Percentiles rank a stretch among this genome's conserved stretches.
Evolutionary conservation across 169 alveolate genomes (phyloP).

Genomic region (Cyclospora cayetanensis): DNA sequence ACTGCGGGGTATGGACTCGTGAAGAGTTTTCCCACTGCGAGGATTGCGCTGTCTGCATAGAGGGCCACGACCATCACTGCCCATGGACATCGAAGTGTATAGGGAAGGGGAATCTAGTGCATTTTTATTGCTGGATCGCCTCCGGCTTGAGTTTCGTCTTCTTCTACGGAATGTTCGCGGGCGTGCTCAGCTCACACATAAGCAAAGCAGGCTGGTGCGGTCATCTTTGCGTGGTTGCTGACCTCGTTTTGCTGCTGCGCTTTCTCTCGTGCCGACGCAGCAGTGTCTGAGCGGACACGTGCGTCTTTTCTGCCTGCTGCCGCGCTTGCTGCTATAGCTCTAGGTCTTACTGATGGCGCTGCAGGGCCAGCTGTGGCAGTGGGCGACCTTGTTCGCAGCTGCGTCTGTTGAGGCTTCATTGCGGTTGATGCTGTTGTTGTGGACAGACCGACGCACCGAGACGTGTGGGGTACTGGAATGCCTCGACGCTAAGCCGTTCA

Average conservation of each 20-base stretch:
- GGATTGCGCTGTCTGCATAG: conserved; percentile 83
- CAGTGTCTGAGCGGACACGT: background rate
- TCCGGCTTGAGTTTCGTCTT: background rate
- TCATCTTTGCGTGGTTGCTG: too few species aligned
- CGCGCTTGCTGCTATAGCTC: background rate
- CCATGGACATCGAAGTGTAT: conserved; percentile 91
- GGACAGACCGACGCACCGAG: too few species aligned
- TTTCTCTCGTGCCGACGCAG: conserved; percentile 15
- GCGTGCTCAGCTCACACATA: background rate
- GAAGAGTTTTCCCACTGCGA: conserved; percentile 77
- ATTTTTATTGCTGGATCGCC: conserved; percentile 71
- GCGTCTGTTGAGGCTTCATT: too few species aligned
- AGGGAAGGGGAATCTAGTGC: conserved; percentile 81
- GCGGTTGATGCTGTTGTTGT: too few species aligned
- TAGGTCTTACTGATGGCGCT: background rate
- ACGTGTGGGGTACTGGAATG: too few species aligned
- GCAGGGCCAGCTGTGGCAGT: too few species aligned
- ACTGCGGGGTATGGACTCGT: conserved; percentile 5
- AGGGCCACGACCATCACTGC: conserved; percentile 89
- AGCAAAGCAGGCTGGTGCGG: background rate
- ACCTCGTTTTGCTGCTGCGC: conserved; percentile 1
- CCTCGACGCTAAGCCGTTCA: too few species aligned
- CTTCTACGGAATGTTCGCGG: conserved; percentile 52
- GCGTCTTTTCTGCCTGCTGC: background rate
- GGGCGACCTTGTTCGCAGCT: too few species aligned